phyloP scores from a whole-genome alignment of 2,329 filamentous ascomycete genomes.

The Biscogniauxia mediterranea region DNA sequence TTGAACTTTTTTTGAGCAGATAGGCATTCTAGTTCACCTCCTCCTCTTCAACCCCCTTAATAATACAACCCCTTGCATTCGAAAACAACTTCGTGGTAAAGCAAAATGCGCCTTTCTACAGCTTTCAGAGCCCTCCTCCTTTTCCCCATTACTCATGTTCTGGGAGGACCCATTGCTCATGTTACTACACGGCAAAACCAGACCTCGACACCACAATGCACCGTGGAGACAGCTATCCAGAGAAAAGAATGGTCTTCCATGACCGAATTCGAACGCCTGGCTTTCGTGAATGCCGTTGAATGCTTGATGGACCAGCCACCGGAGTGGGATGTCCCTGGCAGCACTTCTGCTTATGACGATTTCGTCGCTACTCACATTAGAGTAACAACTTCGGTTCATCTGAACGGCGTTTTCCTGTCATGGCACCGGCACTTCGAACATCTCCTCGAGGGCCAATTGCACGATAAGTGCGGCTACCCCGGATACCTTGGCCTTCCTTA shows the following conservation, averaged over 20 bases:
- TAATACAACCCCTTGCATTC: no score
- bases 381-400: background rate
- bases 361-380: background rate
- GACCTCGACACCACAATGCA: background rate
- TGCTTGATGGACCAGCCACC: conserved; percentile 3
- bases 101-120: no score
- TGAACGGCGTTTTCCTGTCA: background rate
- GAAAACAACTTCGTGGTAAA: no score
- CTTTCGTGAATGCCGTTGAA: background rate
- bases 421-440: conserved; percentile 3
- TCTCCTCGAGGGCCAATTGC: conserved; percentile 1
- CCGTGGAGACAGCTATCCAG: conserved; percentile 2
- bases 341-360: conserved; percentile 1
- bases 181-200: no score
- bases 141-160: no score
- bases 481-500: conserved; percentile 1
- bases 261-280: conserved; percentile 4
- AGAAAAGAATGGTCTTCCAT: conserved; percentile 12
- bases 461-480: conserved; percentile 4
- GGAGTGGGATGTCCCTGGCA: conserved; percentile 1
- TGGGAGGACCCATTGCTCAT: no score
- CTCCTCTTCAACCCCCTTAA: no score
- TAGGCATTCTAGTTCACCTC: no score
- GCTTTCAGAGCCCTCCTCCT: no score
- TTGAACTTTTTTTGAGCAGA: no score